Evolutionary conservation across 2,329 filamentous ascomycete genomes (phyloP).

Genomic region (Mycosphaerelloides madeirae): DNA sequence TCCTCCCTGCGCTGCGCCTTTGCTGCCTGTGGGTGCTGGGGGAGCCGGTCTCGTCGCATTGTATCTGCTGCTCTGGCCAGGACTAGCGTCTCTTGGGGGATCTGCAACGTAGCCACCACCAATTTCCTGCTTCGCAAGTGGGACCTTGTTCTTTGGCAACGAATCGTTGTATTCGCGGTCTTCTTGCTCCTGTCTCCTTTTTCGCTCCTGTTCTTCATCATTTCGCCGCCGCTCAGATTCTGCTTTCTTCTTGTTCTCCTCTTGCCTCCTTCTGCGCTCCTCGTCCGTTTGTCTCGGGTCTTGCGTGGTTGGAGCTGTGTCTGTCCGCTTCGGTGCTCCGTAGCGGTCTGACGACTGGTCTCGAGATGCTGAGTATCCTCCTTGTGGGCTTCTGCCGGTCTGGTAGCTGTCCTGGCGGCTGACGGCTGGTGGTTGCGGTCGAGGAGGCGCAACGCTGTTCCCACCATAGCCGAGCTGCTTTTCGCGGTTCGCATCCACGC

Average conservation of each 20-base stretch:
- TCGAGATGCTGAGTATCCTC: constrained; percentile 18
- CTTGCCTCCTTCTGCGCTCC: constrained; percentile 32
- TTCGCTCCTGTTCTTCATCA: constrained; percentile 43
- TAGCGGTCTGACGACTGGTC: constrained; percentile 25
- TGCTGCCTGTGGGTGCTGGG: constrained; percentile 28
- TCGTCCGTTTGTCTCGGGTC: constrained; percentile 33
- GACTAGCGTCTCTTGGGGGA: constrained; percentile 38
- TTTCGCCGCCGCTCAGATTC: constrained; percentile 37
- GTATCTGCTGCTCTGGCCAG: constrained; percentile 60
- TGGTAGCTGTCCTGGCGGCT: constrained; percentile 45
- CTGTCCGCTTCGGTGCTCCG: constrained; percentile 24
- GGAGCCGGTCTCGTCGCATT: constrained; percentile 82
- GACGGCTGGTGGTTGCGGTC: constrained; percentile 43
- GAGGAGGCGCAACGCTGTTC: constrained; percentile 45
- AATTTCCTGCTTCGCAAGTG: constrained; percentile 84
- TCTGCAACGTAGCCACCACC: constrained; percentile 58
- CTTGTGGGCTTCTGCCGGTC: constrained; percentile 25
- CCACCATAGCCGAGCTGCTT: constrained; percentile 49
- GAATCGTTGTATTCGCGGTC: constrained; percentile 74
- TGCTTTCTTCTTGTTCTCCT: constrained; percentile 35
- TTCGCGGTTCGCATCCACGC: constrained; percentile 43
- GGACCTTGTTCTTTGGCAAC: constrained; percentile 73
- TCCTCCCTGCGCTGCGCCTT: constrained; percentile 24
- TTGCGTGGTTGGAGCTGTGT: constrained; percentile 30
- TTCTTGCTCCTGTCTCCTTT: constrained; percentile 65